Evolutionary conservation across 805 yeast species (phyloP), one percentile per base, ranked within the genome.

Genomic region (Teunomyces atbi): DNA sequence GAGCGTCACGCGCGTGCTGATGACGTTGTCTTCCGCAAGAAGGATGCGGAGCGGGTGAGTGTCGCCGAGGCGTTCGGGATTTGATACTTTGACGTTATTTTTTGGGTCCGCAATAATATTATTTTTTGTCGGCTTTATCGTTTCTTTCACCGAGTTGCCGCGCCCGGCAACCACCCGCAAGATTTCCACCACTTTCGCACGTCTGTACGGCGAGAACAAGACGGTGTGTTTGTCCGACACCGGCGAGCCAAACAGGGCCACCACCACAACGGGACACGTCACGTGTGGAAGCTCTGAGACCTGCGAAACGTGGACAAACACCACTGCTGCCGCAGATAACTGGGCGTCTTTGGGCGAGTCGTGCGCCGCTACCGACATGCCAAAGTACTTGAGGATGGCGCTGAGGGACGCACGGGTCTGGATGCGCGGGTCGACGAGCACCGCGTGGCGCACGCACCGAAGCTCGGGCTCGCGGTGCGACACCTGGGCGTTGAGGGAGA

Each of bases 11-110:
- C 68, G 66, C 7, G 78, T 72, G 50, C 76, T 76, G 48, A 76
- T 68, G 27, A 72, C 65, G 44, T 77, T 79, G 47, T 82, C 86
- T 52, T 81, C 84, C 3, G 82, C 83, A 5, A 82, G 61, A 23
- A 81, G 57, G 12, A 80, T 74, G 26, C 66, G 58, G 21, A 82
- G 64, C 4, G 83, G 83, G 35, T 48, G 49, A 19, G 49, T 32
- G 12, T 50, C 46, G 30, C 53, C 52, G 38, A 51, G 45, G 4
- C 32, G n/a, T 5, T 32, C 37, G 11, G 42, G 16, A 5, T 36
- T n/a, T 18, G 28, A 16, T 21, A 10, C 12, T 18, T 33, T 18
- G 8, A 12, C 2, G 23, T 21, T 23, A 23, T 23, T 23, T 23
- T 23, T 23, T 23, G 2, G 26, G 11, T 23, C 8, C 7, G 26